Evolutionary conservation across 2,329 filamentous ascomycete species (phyloP).

Genomic region (Exserohilum turcica): DNA sequence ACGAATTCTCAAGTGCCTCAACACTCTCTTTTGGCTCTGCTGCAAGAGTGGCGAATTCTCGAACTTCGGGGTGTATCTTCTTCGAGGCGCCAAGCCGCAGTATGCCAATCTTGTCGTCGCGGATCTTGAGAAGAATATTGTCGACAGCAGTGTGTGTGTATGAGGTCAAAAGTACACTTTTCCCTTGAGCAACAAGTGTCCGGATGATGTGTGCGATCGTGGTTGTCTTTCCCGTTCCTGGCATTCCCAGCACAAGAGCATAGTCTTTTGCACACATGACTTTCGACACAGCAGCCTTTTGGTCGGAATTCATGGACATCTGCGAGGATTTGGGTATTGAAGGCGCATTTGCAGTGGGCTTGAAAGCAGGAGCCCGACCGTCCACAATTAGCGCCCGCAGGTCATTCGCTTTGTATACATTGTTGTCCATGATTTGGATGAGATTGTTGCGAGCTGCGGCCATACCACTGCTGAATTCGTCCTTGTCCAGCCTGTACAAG

Average conservation of each 20-base stretch:
- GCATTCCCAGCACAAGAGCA: conserved; percentile 97
- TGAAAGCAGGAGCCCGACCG: conserved; percentile 74
- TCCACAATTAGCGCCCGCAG: conserved; percentile 83
- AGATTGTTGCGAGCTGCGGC: conserved; percentile 92
- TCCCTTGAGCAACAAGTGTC: conserved; percentile 83
- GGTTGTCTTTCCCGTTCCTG: conserved; percentile 96
- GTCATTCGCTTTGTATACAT: conserved; percentile 70
- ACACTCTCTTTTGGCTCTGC: conserved; percentile 74
- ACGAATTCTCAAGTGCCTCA: conserved; percentile 81
- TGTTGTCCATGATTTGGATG: conserved; percentile 86
- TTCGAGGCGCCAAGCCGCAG: conserved; percentile 82
- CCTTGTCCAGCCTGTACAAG: conserved; percentile 88
- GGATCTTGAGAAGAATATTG: conserved; percentile 94
- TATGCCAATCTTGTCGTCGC: conserved; percentile 75
- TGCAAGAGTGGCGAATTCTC: conserved; percentile 80
- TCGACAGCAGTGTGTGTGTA: conserved; percentile 98
- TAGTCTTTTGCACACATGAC: conserved; percentile 97
- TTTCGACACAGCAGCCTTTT: conserved; percentile 84
- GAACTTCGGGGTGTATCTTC: conserved; percentile 87
- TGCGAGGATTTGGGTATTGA: conserved; percentile 61
- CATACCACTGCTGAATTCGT: conserved; percentile 98
- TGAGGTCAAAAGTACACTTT: conserved; percentile 89
- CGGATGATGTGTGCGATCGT: conserved; percentile 98
- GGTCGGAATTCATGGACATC: conserved; percentile 81
- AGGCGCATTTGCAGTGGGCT: conserved; percentile 64